Evolutionary conservation across 371 early-diverging fungal species (phyloP), one percentile per base, ranked within the genome.

Genomic region (Blakeslea trispora): DNA sequence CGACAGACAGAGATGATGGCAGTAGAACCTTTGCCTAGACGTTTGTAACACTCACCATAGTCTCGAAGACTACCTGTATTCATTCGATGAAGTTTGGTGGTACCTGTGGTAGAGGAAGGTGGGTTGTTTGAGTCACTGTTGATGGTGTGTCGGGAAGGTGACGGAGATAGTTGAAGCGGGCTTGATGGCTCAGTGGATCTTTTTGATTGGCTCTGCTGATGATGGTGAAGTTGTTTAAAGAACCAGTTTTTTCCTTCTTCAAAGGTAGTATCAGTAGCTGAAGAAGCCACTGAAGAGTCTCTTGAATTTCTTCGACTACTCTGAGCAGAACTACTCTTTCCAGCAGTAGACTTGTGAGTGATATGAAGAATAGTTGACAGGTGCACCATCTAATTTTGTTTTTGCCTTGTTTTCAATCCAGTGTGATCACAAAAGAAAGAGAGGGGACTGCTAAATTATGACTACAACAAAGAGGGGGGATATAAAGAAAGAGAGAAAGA

Each of bases 21-120:
- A 17, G 91, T 90, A 0, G 95, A 93, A 17, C 96, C 96, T 50
- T 82, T 78, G 5, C 96, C 96, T 22, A 95, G 87, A 59, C 79
- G 78, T 44, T 85, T 81, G 39, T 87, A 87, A 50, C 87, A 88
- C 17, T 85, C 72, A 23, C 90, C 89, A 61, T 90, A 90, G 62
- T 88, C 90, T 52, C 86, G 72, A 31, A 67, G 55, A 45, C 45
- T 61, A 9, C 59, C 23, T 4, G 63, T 66, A 15, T 58, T 66
- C 17, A 59, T 43, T 13, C 56, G 42, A 37, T 55, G 56, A 10
- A 52, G n/a, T 35, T 55, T 64, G 42, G 45, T 45, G n/a, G 37
- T 57, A 1, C 54, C 45, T 8, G 18, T 15, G 2, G 56, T 34
- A 34, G 51, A 23, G 7, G 51, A 37, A 28, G 50, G 24, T 32